Evolutionary conservation across 2,329 filamentous ascomycete species (phyloP).

Genomic region (Paecilomyces niveus): DNA sequence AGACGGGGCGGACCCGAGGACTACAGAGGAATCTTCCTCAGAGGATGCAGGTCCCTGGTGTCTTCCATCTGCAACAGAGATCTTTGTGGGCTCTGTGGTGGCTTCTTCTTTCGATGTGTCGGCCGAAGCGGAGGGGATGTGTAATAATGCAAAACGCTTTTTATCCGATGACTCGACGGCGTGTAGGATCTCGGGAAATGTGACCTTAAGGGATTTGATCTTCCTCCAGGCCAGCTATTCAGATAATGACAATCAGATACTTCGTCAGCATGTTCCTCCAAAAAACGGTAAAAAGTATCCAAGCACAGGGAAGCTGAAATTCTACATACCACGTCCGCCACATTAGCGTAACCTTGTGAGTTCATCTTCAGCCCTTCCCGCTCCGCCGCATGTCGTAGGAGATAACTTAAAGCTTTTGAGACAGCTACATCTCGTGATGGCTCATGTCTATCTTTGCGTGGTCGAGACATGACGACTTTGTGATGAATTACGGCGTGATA

Average conservation of each 20-base stretch:
- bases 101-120: constrained; percentile 12
- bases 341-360: constrained; percentile 53
- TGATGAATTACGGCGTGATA: not conserved
- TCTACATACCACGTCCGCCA: constrained; percentile 49
- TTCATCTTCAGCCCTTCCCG: constrained; percentile 54
- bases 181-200: constrained; percentile 63
- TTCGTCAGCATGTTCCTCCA: not conserved
- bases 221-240: constrained; percentile 50
- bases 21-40: constrained; percentile 5
- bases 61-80: constrained; percentile 10
- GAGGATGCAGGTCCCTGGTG: constrained; percentile 5
- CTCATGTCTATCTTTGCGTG: constrained; percentile 2
- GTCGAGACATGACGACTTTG: not conserved
- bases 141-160: constrained; percentile 77
- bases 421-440: constrained; percentile 27
- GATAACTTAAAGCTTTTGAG: constrained; percentile 34
- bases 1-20: constrained; percentile 13
- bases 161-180: constrained; percentile 75
- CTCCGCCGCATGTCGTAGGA: constrained; percentile 56
- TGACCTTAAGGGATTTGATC: constrained; percentile 64
- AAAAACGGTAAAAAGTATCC: constrained; percentile 4
- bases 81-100: constrained; percentile 11
- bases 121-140: constrained; percentile 29
- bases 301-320: not conserved
- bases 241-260: not conserved